These are phyloP conservation scores for Aspergillus pseudoterreus DNA, from an alignment of 2,329 filamentous ascomycete species.

Conservation along the genomic window DNA sequence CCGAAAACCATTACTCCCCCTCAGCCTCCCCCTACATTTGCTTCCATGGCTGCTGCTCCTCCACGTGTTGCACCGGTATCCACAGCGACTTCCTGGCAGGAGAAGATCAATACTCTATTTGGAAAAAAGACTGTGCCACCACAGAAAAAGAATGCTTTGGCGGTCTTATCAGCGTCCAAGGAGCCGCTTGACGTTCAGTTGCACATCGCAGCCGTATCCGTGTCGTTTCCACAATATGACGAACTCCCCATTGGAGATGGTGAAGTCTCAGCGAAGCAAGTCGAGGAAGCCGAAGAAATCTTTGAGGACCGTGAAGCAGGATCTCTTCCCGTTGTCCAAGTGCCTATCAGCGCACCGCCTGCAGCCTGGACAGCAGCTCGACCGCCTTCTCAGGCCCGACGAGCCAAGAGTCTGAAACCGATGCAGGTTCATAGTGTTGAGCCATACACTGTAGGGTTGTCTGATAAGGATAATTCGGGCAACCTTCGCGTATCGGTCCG, in stretches of 20 bases:
- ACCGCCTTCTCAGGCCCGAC: slow-evolving; percentile 30
- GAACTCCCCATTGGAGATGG: slow-evolving; percentile 41
- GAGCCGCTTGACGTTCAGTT: slow-evolving; percentile 59
- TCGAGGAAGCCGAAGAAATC: slow-evolving; percentile 74
- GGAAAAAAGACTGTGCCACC: slow-evolving; percentile 53
- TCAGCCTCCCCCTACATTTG: slow-evolving; percentile 44
- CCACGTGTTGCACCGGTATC: slow-evolving; percentile 42
- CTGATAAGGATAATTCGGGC: slow-evolving; percentile 36
- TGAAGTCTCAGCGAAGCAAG: slow-evolving; percentile 59
- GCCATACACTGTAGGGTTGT: slow-evolving; percentile 37
- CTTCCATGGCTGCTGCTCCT: slow-evolving; percentile 40
- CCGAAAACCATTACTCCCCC: slow-evolving; percentile 50
- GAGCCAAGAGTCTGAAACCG: slow-evolving; percentile 51
- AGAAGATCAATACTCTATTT: slow-evolving; percentile 74
- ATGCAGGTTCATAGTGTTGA: slow-evolving; percentile 51
- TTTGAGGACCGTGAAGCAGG: slow-evolving; percentile 80
- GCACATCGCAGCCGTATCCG: slow-evolving; percentile 57
- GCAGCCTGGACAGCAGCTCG: slow-evolving; percentile 60
- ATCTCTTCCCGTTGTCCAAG: slow-evolving; percentile 65
- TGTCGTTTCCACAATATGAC: slow-evolving; percentile 59
- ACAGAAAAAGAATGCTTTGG: slow-evolving; percentile 53
- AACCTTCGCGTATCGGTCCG: slow-evolving; percentile 42
- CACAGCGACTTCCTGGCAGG: slow-evolving; percentile 65
- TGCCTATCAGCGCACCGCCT: slow-evolving; percentile 62
- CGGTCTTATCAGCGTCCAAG: slow-evolving; percentile 66